Evolutionary conservation across 352 stramenopile species (phyloP), one percentile per base, ranked within the genome.

Genomic region (Phytophthora quininea): DNA sequence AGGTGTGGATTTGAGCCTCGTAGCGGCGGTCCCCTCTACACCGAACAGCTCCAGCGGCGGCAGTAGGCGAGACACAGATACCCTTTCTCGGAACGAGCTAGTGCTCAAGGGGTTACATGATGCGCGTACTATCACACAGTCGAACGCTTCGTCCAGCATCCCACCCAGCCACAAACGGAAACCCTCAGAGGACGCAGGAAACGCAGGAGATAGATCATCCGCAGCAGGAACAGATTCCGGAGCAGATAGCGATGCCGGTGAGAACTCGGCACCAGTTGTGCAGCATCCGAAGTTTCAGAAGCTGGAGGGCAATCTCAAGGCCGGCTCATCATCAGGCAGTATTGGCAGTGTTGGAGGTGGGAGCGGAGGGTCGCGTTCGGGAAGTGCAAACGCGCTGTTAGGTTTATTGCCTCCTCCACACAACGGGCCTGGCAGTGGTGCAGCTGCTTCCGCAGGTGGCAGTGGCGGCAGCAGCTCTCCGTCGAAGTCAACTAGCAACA

Each of bases 1-100:
- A 12, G 86, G 86, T 33, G 83, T 93, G 14, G 86, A 93, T 53
- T 67, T 93, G 12, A 73, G 73, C 63, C 69, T 89, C 14, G 72
- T 88, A 11, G 67, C 86, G 35, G 49, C 62, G 10, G 55, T 78
- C 11, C 74, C 80, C 15, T 48, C 55, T 37, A 11, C 58, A 49
- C 27, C 58, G 0, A 57, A 45, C n/a, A 52, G 33, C 42, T 58
- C 35, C 15, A 63, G 57, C 35, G 62, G 70, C 9, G 59, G 30
- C 11, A 57, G 67, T 12, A 57, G 67, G 50, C 62, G 73, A 53
- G 73, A 81, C 54, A 69, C 63, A 32, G 79, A 91, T 58, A 63
- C 79, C 52, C 47, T 90, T 9, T 64, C 75, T 24, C 78, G 73
- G 11, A 91, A 91, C 45, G 81, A 91, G 54, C 64, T 81, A 15